phyloP scores from a whole-genome alignment of 225 moss, liverwort and hornwort genomes.

The Pleurozium schreberi region DNA sequence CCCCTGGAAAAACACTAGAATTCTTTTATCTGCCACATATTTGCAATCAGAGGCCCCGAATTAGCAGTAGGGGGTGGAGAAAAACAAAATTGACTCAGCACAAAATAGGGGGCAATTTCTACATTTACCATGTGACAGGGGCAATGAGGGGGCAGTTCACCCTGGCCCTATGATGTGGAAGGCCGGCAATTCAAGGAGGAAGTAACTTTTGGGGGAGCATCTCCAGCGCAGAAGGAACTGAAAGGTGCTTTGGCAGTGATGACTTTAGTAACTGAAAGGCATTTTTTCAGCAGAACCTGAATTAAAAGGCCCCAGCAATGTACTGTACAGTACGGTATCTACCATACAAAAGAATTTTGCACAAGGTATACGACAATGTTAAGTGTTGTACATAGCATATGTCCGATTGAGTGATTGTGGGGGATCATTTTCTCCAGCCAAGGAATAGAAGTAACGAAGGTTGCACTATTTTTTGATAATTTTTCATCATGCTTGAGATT shows the following conservation, averaged over 20 bases:
- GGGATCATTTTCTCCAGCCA: rapidly evolving
- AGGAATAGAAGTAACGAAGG: not conserved
- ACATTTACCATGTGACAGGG: too few relatives aligned
- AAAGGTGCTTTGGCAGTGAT: not conserved
- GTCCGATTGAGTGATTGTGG: rapidly evolving
- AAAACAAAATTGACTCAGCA: too few relatives aligned
- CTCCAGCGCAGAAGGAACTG: not conserved
- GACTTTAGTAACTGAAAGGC: not conserved
- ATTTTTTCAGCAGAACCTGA: not conserved
- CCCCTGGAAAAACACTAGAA: too few relatives aligned
- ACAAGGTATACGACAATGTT: too few relatives aligned
- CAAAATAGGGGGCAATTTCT: too few relatives aligned
- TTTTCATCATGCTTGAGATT: not conserved
- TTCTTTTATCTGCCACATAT: too few relatives aligned
- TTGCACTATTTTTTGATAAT: not conserved
- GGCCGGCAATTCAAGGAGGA: not conserved
- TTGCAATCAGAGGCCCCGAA: too few relatives aligned
- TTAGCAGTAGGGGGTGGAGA: too few relatives aligned
- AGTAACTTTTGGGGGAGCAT: not conserved
- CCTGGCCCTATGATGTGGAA: too few relatives aligned
- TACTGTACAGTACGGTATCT: not conserved
- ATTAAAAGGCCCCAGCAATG: not conserved
- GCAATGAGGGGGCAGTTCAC: too few relatives aligned
- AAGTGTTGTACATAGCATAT: not conserved
- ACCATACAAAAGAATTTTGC: not conserved